Evolutionary conservation across 805 yeast species (phyloP), one percentile per base, ranked within the genome.

Genomic region (Starmera quercuum): DNA sequence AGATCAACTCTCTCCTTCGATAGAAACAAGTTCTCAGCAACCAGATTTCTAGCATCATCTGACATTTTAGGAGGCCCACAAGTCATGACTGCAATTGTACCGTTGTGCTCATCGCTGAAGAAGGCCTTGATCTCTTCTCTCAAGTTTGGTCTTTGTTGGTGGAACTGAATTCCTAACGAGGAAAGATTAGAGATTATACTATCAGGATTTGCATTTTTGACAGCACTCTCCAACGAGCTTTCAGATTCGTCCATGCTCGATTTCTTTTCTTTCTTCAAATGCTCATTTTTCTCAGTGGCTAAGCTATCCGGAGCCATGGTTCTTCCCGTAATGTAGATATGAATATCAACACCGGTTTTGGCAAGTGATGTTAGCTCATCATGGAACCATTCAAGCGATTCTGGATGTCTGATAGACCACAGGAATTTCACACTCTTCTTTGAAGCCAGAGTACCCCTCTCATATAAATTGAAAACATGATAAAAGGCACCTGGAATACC

Each of bases 61-160:
- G 67, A 76, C 68, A 78, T 68, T 6, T 53, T 34, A 22, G 73
- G 67, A 31, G 78, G 82, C 6, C 86, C 87, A 59, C 87, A 80
- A 12, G 73, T 61, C 27, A 78, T 59, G 27, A 80, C 64, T 0
- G 72, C 71, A n/a, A 67, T 50, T 3, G 77, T 58, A 0, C 75
- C 70, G 2, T 39, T 21, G 4, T 67, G 51, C 17, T 56, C 53
- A 12, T 55, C 35, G 7, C 49, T 43, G 7, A 68, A 48, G 32
- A 61, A 66, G 2, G 53, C 36, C 4, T 39, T 36, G 0, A 74
- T 60, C 5, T 71, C 32, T 4, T 46, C 45, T 1, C 51, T 51
- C 28, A 75, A 40, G 32, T 59, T 49, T 2, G 83, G 83, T 37
- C 79, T 56, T 4, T 60, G 60, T 14, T 53, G 51, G 23, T 53